Evolutionary conservation across 176 grass and related monocot species (phyloP).

Genomic region (Triticum turgidum): DNA sequence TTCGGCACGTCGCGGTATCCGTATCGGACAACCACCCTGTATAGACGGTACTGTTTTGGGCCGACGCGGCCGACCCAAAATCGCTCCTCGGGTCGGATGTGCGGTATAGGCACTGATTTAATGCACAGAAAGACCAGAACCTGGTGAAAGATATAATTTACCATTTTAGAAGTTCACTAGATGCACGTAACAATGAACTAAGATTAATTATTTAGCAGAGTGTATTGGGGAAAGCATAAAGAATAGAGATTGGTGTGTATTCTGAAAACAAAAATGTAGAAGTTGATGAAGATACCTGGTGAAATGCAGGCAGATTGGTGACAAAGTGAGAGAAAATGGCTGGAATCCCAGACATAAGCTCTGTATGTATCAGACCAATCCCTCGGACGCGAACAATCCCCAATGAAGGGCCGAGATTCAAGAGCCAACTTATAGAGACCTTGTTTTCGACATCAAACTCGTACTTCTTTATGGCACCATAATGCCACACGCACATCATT

Average conservation of each 20-base stretch:
- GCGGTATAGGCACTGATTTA: slow-evolving; percentile 67
- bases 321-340: slow-evolving; percentile 96
- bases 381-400: slow-evolving; percentile 85
- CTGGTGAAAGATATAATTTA: slow-evolving; percentile 39
- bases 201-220: not conserved
- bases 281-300: slow-evolving; percentile 59
- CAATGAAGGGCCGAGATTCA: slow-evolving; percentile 75
- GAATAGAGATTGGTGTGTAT: not conserved
- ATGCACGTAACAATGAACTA: not conserved
- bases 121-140: slow-evolving; percentile 82
- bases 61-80: slow-evolving; percentile 82
- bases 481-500: slow-evolving; percentile 90
- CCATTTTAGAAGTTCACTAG: not conserved
- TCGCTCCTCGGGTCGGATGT: slow-evolving; percentile 55
- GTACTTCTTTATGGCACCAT: slow-evolving; percentile 75
- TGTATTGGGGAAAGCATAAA: not conserved
- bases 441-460: slow-evolving; percentile 93
- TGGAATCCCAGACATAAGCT: slow-evolving; percentile 80
- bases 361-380: slow-evolving; percentile 88
- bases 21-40: slow-evolving; percentile 78
- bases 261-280: not conserved
- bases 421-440: slow-evolving; percentile 83
- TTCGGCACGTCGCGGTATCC: slow-evolving; percentile 83
- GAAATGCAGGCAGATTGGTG: slow-evolving; percentile 94
- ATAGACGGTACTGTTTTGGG: slow-evolving; percentile 68